Conservation (phyloP, 129 eudicot genomes). For the Erigeron canadensis region DNA sequence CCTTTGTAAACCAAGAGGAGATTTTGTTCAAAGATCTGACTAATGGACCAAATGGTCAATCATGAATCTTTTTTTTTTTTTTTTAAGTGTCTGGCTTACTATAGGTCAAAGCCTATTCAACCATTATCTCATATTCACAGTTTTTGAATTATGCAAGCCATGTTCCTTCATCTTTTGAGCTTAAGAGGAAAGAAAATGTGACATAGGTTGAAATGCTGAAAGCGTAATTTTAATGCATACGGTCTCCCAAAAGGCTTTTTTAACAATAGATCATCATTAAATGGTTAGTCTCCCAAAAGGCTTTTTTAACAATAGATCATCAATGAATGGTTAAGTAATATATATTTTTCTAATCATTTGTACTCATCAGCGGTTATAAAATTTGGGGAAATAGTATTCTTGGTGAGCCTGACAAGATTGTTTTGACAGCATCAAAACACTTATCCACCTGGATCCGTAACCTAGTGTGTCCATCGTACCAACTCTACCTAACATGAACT, state of each 20-base stretch:
- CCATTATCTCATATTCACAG: too few species aligned
- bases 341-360: too few species aligned
- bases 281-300: neutral
- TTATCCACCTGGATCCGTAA: neutral
- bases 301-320: neutral
- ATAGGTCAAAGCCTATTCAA: too few species aligned
- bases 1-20: constrained; percentile 3
- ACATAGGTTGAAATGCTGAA: neutral
- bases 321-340: too few species aligned
- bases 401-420: neutral
- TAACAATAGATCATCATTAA: too few species aligned
- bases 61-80: neutral
- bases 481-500: neutral
- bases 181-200: neutral
- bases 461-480: neutral
- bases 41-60: neutral
- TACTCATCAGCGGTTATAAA: neutral
- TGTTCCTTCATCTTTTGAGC: too few species aligned
- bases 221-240: neutral
- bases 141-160: neutral
- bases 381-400: neutral
- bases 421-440: neutral
- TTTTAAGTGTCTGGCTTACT: neutral
- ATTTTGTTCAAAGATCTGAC: neutral
- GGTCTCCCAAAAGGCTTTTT: neutral